Evolutionary conservation across 176 grass and related monocot genomes (phyloP).

Genomic region (Chloris gayana): DNA sequence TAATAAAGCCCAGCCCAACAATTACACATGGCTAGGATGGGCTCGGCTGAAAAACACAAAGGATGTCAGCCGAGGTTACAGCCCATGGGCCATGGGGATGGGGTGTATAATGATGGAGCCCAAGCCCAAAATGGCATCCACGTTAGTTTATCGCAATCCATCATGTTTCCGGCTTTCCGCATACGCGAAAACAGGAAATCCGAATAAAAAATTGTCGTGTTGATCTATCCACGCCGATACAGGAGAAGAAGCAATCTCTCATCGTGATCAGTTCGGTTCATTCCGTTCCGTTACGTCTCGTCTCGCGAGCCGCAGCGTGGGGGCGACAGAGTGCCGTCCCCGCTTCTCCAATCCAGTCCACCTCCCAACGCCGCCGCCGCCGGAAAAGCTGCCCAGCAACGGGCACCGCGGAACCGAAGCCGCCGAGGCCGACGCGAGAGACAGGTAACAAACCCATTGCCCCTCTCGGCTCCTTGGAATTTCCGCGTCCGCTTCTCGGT

Average conservation of each 20-base stretch:
- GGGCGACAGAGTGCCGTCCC: neutral
- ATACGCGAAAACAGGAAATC: neutral
- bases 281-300: neutral
- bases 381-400: neutral
- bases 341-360: slow-evolving; percentile 1
- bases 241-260: neutral
- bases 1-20: neutral
- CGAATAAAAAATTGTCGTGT: neutral
- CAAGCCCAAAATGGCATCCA: neutral
- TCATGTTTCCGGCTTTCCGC: neutral
- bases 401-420: neutral
- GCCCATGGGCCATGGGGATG: no score
- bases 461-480: neutral
- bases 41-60: neutral
- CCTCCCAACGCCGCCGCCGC: neutral
- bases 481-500: neutral
- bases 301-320: neutral
- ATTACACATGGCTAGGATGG: neutral
- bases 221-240: neutral
- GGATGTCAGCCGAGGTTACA: neutral
- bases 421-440: neutral
- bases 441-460: neutral
- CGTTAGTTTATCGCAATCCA: neutral
- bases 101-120: neutral
- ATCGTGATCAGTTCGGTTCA: neutral